Percentiles rank a stretch among this genome's conserved stretches.
Conservation (phyloP, 2,329 filamentous ascomycete genomes). For the Xylariales sp. region DNA sequence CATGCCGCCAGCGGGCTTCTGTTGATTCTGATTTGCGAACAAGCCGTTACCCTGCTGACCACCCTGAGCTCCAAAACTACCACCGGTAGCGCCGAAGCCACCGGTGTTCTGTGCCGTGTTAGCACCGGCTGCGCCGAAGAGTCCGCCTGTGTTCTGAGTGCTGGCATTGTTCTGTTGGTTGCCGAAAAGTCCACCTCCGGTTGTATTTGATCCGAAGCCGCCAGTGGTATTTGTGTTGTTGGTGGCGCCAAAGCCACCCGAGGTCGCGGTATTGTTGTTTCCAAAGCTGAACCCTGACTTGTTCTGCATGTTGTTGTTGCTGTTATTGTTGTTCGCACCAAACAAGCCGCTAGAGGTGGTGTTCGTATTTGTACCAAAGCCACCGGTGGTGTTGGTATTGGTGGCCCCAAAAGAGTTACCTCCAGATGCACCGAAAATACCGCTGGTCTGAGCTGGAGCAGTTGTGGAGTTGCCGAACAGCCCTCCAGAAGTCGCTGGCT, state of each 20-base stretch:
- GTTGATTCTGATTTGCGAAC: slow-evolving; percentile 29
- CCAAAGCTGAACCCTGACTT: slow-evolving; percentile 23
- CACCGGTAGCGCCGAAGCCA: slow-evolving; percentile 27
- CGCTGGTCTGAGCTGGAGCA: background rate
- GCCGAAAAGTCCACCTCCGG: slow-evolving; percentile 21
- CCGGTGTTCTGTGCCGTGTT: slow-evolving; percentile 26
- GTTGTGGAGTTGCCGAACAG: slow-evolving; percentile 38
- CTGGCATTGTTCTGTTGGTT: slow-evolving; percentile 20
- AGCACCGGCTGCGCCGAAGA: slow-evolving; percentile 27
- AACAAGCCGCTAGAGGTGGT: slow-evolving; percentile 8
- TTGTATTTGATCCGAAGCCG: slow-evolving; percentile 23
- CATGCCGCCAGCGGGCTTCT: slow-evolving; percentile 31
- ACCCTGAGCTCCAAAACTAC: slow-evolving; percentile 35
- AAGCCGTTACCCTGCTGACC: slow-evolving; percentile 32
- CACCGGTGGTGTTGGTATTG: slow-evolving; percentile 12
- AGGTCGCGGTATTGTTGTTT: slow-evolving; percentile 13
- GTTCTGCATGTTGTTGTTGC: slow-evolving; percentile 16
- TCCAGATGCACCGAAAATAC: background rate
- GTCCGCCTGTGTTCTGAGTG: slow-evolving; percentile 12
- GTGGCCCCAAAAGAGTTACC: background rate
- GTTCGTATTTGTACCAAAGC: slow-evolving; percentile 23
- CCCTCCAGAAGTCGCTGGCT: slow-evolving; percentile 23
- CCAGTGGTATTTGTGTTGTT: slow-evolving; percentile 18
- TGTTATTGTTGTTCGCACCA: background rate
- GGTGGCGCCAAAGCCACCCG: slow-evolving; percentile 12